Conservation (phyloP, 106 monocot species). For the Dactylorhiza incarnata region DNA sequence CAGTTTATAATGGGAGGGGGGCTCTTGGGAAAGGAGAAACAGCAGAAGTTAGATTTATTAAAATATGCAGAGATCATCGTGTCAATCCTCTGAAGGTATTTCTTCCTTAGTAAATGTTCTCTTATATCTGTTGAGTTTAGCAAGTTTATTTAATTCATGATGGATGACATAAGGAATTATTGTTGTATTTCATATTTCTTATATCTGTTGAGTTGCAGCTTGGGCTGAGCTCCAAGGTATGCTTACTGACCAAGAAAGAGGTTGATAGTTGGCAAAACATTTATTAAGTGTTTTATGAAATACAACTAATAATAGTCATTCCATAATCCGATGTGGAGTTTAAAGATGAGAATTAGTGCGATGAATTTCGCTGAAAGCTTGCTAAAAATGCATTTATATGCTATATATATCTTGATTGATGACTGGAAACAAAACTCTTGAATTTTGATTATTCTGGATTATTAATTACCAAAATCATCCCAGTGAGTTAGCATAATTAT, state of each 20-base stretch:
- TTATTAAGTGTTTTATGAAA: too few relatives aligned
- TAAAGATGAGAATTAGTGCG: too few relatives aligned
- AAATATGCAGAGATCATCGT: conserved; percentile 80
- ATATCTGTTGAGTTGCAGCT: conserved; percentile 39
- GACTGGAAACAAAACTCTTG: too few relatives aligned
- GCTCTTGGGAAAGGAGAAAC: conserved; percentile 92
- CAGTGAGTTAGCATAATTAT: too few relatives aligned
- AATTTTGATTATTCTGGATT: too few relatives aligned
- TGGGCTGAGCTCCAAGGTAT: conserved; percentile 98
- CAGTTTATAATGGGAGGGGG: conserved; percentile 91
- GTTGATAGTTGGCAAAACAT: not conserved
- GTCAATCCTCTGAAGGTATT: conserved; percentile 91
- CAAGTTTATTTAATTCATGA: not conserved
- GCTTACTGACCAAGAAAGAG: not conserved
- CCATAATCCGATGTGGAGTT: too few relatives aligned
- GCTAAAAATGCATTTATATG: too few relatives aligned
- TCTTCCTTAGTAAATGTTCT: too few relatives aligned
- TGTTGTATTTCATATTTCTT: not conserved
- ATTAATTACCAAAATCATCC: too few relatives aligned
- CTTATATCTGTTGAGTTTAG: not conserved
- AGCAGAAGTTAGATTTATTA: conserved; percentile 90
- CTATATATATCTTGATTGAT: too few relatives aligned
- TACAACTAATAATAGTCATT: too few relatives aligned
- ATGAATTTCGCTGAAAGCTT: too few relatives aligned
- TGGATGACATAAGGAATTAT: not conserved